These are phyloP conservation scores for Fagopyrum esculentum DNA, from an alignment of 148 eudicot genomes.

Conservation along the genomic window DNA sequence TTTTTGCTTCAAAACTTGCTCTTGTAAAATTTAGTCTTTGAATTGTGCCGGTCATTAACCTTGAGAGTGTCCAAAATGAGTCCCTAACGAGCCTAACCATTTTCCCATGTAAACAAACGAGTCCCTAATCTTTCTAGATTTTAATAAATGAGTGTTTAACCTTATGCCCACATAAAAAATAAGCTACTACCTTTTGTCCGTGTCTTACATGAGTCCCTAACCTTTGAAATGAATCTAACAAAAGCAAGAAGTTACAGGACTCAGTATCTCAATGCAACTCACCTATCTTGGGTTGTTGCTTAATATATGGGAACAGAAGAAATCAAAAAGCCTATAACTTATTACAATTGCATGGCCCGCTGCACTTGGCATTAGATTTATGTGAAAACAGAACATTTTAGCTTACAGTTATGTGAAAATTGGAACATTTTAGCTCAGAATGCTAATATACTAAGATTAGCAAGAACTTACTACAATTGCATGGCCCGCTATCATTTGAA, in stretches of 20 bases:
- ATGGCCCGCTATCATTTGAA: neutral
- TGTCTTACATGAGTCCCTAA: neutral
- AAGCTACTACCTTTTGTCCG: too few species aligned
- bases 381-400: neutral
- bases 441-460: neutral
- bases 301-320: too few species aligned
- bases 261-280: neutral
- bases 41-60: neutral
- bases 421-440: neutral
- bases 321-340: neutral
- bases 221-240: neutral
- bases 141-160: neutral
- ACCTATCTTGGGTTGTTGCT: neutral
- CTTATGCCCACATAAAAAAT: neutral
- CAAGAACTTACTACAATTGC: neutral
- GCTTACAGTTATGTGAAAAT: neutral
- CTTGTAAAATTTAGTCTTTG: neutral
- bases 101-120: neutral
- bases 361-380: neutral
- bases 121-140: too few species aligned
- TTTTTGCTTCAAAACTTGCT: neutral
- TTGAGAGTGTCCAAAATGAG: neutral
- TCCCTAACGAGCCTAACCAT: neutral
- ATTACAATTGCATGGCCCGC: neutral
- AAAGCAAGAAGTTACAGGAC: neutral